Evolutionary conservation across 208 protist species (phyloP), one percentile per base, ranked within the genome.

Genomic region (Naegleria fowleri): DNA sequence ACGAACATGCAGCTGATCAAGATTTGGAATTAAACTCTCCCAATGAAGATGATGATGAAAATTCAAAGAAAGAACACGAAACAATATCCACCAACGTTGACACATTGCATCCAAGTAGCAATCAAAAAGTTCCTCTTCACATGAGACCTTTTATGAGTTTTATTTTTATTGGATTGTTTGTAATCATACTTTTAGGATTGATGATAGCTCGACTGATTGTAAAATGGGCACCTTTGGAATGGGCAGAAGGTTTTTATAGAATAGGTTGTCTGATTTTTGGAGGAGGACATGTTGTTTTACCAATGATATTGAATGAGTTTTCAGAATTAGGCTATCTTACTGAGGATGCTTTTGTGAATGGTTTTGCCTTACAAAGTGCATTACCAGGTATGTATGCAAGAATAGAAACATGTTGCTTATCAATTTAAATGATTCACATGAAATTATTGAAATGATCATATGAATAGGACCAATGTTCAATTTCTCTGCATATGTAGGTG

Each of bases 271-370:
- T 79, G 29, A 79, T 79, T 13, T 79, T 79, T 79, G 67, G 67
- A 36, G 67, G 67, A 36, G 67, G 67, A 36, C 67, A 79, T 36
- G 67, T 79, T 79, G 67, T 79, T 79, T 79, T 79, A 9, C 67
- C 67, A 79, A 79, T 79, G 67, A 79, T 79, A 36, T 79, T 79
- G 67, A 36, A 29, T 7, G 67, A 79, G n/a, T 79, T 79, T 79
- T 29, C 67, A 36, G 67, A 79, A 79, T 36, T 36, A 13, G 29
- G 29, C 9, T 79, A 36, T 36, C 9, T 79, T 25, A 79, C 67
- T 36, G 67, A 79, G 9, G 67, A 79, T 36, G 5, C 16, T 36
- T 79, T 79, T 33, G 7, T 79, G 7, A 79, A 79, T 36, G 67
- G 67, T 36, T 79, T 79, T 2, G 67, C 67, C 16, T 79, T 79